Evolutionary conservation across 305 asterid species (phyloP).

Genomic region (Nicotiana rustica): DNA sequence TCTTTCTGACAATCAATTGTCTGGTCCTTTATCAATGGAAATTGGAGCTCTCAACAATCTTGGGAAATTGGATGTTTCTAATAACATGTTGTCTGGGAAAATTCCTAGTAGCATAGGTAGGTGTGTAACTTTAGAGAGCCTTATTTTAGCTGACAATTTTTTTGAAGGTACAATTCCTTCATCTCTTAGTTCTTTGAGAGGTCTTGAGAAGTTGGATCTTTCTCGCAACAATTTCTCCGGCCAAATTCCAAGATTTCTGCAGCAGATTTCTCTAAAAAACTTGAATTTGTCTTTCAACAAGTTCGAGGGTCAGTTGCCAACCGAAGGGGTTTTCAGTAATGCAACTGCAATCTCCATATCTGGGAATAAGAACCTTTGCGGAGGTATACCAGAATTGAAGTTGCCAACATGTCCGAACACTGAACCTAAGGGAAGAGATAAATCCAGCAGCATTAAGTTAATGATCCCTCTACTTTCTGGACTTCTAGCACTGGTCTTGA

Average conservation of each 20-base stretch:
- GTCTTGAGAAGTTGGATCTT: conserved; percentile 44
- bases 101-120: conserved; percentile 40
- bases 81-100: conserved; percentile 44
- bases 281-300: conserved; percentile 31
- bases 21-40: conserved; percentile 44
- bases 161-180: conserved; percentile 44
- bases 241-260: background rate
- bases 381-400: conserved; percentile 38
- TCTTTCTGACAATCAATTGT: conserved; percentile 43
- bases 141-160: conserved; percentile 41
- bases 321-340: conserved; percentile 32
- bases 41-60: conserved; percentile 46
- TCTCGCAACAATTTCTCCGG: conserved; percentile 47
- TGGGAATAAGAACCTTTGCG: conserved; percentile 38
- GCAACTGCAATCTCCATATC: background rate
- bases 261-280: background rate
- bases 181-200: conserved; percentile 40
- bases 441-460: conserved; percentile 25
- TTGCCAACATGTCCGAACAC: conserved; percentile 33
- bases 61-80: conserved; percentile 42
- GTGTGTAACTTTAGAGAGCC: conserved; percentile 39
- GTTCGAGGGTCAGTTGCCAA: conserved; percentile 32
- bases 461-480: conserved; percentile 35
- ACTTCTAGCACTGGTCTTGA: conserved; percentile 30
- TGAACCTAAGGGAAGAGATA: background rate